Conservation (phyloP, 306 rosid genomes). For the Rosa rugosa region DNA sequence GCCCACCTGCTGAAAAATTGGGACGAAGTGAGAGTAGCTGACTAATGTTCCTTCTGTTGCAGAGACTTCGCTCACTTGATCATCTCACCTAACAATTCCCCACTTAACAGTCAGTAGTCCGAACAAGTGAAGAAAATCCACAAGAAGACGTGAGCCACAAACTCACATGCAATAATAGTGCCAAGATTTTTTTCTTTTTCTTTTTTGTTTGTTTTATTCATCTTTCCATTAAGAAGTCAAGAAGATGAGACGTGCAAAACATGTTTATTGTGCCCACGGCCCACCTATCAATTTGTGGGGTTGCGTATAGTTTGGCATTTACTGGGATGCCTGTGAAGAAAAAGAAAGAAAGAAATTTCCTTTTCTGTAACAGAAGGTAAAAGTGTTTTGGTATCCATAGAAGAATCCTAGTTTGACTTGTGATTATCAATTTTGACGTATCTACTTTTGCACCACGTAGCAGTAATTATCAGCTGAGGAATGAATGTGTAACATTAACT, state of each 20-base stretch:
- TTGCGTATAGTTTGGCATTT: neutral
- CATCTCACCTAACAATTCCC: neutral
- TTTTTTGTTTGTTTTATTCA: neutral
- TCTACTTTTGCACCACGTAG: neutral
- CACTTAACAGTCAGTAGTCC: neutral
- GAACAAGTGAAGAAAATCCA: constrained; percentile 7
- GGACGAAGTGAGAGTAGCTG: neutral
- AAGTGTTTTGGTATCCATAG: neutral
- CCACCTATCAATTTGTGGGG: constrained; percentile 2
- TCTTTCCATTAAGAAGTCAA: neutral
- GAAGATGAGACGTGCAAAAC: neutral
- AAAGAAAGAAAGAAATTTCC: neutral
- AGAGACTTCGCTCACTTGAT: neutral
- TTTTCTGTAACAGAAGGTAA: neutral
- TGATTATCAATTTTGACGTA: neutral
- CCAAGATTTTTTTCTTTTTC: neutral
- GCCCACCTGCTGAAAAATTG: constrained; percentile 19
- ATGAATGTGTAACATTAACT: neutral
- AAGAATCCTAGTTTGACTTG: neutral
- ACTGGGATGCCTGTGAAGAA: neutral
- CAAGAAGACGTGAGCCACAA: neutral
- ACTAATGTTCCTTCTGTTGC: neutral
- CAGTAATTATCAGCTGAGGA: neutral
- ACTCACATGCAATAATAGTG: neutral
- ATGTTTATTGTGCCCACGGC: neutral